Evolutionary conservation across 768 basidiomycete species (phyloP), one percentile per base, ranked within the genome.

Genomic region (Clathrus columnatus): DNA sequence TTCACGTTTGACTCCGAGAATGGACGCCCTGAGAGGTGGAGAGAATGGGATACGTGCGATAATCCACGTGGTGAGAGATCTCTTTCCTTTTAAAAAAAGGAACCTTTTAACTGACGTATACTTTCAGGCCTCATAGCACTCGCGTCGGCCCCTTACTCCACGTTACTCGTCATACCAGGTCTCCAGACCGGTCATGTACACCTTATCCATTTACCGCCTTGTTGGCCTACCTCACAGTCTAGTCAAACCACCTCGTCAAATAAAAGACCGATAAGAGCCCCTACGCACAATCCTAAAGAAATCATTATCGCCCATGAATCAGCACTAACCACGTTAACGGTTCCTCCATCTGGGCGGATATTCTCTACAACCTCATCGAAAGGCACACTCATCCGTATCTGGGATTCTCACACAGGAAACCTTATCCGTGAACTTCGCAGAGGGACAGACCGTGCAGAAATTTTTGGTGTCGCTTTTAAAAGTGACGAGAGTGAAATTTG

Each of bases 181-280:
- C 81, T 83, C 43, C 90, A 94, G 67, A 76, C 81, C 57, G 92
- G 92, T 0, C 91, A 95, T 68, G 87, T 94, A 2, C 91, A 92
- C 53, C 72, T 95, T 20, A 74, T 93, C 23, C 89, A 89, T 64
- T 77, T 95, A 8, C 87, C 91, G 0, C 88, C 85, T 0, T 91
- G 90, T 71, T 71, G 76, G 17, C 76, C 81, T 20, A 67, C 74
- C 10, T 75, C 78, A 10, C 67, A 71, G 32, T 81, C 76, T 4
- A 84, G 84, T 1, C 83, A 82, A 7, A 69, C 78, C 2, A 70
- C 82, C 4, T 64, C 72, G 0, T 75, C 71, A 24, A 75, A 76
- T 42, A 75, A 73, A 55, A 80, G 61, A 53, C 80, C 82, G 1
- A 82, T 81, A 1, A 77, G 79, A 0, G 70, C 75, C 2, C 73